Evolutionary conservation across 1,284 basidiomycete genomes (phyloP).

Genomic region (Pulchroboletus neoregius): DNA sequence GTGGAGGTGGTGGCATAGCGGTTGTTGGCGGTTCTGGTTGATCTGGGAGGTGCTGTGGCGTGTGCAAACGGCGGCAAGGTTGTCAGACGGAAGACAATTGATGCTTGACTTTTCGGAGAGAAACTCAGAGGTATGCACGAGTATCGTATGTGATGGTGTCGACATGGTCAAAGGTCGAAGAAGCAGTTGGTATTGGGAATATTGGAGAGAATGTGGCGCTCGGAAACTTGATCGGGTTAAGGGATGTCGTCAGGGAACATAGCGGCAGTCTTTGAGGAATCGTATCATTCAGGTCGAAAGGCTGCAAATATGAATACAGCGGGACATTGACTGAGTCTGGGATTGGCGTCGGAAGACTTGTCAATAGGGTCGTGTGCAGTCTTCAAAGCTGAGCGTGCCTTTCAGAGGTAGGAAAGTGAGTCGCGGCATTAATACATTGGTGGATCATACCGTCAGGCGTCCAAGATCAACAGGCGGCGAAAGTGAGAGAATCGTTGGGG

Average conservation of each 20-base stretch:
- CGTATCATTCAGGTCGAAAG: background rate
- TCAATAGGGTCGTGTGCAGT: background rate
- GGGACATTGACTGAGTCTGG: background rate
- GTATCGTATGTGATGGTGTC: background rate
- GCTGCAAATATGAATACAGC: background rate
- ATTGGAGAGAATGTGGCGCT: background rate
- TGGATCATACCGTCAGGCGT: background rate
- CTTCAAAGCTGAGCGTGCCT: too few relatives aligned
- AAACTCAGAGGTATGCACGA: background rate
- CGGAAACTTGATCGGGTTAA: background rate
- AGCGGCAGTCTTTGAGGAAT: background rate
- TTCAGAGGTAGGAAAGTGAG: background rate
- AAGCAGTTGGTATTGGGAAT: background rate
- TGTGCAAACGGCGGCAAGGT: background rate
- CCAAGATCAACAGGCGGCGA: background rate
- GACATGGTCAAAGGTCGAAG: background rate
- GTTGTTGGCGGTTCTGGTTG: background rate
- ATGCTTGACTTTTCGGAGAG: background rate
- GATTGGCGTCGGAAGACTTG: background rate
- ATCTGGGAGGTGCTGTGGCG: background rate
- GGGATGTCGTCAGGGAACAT: constrained; percentile 1
- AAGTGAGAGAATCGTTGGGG: background rate
- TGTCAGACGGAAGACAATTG: background rate
- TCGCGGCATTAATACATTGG: background rate
- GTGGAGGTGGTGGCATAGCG: background rate